Conservation (phyloP, 2,329 filamentous ascomycete genomes). For the Coniochaeta sp. region DNA sequence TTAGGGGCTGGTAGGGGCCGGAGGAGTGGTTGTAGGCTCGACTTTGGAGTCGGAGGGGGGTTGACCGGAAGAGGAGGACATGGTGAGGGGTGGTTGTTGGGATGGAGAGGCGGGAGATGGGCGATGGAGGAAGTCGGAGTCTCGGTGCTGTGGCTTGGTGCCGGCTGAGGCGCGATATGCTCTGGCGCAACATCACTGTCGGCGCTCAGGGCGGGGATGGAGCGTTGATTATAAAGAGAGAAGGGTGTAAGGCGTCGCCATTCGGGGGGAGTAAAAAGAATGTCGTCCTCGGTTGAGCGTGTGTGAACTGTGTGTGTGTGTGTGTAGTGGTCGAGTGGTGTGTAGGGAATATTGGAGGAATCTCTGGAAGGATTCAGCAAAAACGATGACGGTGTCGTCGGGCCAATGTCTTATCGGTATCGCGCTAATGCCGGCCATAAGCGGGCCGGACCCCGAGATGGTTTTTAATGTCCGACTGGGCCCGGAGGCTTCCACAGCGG, state of each 20-base stretch:
- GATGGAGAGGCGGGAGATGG: background rate
- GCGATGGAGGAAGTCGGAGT: background rate
- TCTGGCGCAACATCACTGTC: constrained; percentile 18
- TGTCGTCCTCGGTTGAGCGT: background rate
- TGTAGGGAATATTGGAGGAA: background rate
- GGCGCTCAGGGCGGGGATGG: background rate
- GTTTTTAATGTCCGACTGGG: background rate
- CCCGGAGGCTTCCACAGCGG: background rate
- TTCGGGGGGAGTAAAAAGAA: background rate
- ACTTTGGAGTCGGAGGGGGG: background rate
- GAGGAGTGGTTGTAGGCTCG: background rate
- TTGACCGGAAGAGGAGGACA: background rate
- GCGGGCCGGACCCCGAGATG: background rate
- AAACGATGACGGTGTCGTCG: background rate
- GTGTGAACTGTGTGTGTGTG: background rate
- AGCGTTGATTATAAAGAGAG: background rate
- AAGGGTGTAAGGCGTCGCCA: background rate
- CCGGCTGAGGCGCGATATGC: constrained; percentile 16
- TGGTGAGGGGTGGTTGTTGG: background rate
- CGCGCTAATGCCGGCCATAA: background rate
- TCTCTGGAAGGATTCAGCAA: background rate
- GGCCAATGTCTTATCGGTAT: background rate
- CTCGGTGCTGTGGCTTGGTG: background rate
- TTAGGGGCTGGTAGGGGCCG: constrained; percentile 54
- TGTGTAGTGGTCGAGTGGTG: background rate